A percentile compares a stretch with the other conserved stretches of the same genome.
These are phyloP conservation scores for Ramalina peruviana DNA, from an alignment of 495 filamentous ascomycete genomes.

Conservation along the genomic window DNA sequence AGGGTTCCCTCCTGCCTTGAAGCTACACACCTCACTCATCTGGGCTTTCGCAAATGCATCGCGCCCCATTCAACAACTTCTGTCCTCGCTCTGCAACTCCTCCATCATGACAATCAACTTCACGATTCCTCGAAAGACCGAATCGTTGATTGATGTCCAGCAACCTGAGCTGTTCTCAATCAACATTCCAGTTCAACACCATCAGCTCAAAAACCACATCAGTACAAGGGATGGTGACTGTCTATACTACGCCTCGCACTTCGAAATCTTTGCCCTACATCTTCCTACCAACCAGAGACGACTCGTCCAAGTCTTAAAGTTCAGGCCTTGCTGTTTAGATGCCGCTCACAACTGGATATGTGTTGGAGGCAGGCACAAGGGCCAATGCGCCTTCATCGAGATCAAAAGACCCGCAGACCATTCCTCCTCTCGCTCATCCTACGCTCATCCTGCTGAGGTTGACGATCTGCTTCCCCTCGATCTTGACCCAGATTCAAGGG, in stretches of 20 bases:
- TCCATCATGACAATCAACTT: slow-evolving; percentile 14
- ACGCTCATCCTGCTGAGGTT: slow-evolving; percentile 29
- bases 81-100: background rate
- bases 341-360: slow-evolving; percentile 78
- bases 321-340: slow-evolving; percentile 71
- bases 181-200: slow-evolving; percentile 59
- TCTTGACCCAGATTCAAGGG: slow-evolving; percentile 25
- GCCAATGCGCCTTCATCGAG: slow-evolving; percentile 66
- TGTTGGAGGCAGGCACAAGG: slow-evolving; percentile 66
- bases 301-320: slow-evolving; percentile 63
- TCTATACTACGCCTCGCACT: slow-evolving; percentile 69
- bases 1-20: too few species aligned
- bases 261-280: slow-evolving; percentile 60
- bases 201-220: slow-evolving; percentile 83
- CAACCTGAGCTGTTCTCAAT: slow-evolving; percentile 65
- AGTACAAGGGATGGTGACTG: slow-evolving; percentile 60
- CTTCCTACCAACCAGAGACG: slow-evolving; percentile 57
- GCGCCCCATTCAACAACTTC: background rate
- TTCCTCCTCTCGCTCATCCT: slow-evolving; percentile 5
- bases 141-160: slow-evolving; percentile 43
- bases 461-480: slow-evolving; percentile 49
- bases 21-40: too few species aligned
- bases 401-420: slow-evolving; percentile 11
- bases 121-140: slow-evolving; percentile 34
- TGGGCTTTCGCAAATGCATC: too few species aligned